Evolutionary conservation across 768 basidiomycete species (phyloP).

Genomic region (Mrakia frigida): DNA sequence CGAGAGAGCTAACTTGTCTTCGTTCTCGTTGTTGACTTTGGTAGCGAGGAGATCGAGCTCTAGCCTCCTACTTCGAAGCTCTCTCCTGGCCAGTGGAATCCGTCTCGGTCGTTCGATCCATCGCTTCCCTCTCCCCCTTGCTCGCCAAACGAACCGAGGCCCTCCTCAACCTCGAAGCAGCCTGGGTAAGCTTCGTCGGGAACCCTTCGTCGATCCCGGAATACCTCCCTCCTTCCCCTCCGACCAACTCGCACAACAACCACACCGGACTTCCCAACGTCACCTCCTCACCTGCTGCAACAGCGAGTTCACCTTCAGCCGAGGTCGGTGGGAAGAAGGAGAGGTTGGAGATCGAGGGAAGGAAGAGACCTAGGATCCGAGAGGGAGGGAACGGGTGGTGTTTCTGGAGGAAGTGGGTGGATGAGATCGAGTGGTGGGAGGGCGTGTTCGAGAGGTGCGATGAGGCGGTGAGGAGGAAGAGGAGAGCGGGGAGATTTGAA

Average conservation of each 20-base stretch:
- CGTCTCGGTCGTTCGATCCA: slow-evolving; percentile 79
- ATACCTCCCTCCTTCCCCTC: slow-evolving; percentile 45
- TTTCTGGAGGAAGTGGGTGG: slow-evolving; percentile 55
- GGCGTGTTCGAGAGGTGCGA: slow-evolving; percentile 72
- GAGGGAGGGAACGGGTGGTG: slow-evolving; percentile 22
- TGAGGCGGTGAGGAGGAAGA: slow-evolving; percentile 68
- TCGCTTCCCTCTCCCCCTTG: slow-evolving; percentile 63
- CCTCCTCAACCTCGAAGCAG: slow-evolving; percentile 68
- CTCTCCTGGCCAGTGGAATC: slow-evolving; percentile 66
- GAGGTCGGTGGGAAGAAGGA: not conserved
- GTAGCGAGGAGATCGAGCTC: slow-evolving; percentile 30
- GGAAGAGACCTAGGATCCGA: slow-evolving; percentile 22
- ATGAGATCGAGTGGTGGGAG: slow-evolving; percentile 85
- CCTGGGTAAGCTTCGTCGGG: slow-evolving; percentile 87
- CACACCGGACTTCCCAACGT: too few species aligned
- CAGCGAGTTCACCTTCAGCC: not conserved
- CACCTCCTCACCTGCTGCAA: not conserved
- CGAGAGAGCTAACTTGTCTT: not conserved
- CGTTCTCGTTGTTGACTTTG: slow-evolving; percentile 54
- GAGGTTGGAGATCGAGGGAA: slow-evolving; percentile 22
- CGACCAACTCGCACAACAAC: not conserved
- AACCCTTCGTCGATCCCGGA: slow-evolving; percentile 83
- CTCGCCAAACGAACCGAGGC: slow-evolving; percentile 77
- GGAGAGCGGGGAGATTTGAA: slow-evolving; percentile 66
- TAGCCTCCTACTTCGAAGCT: slow-evolving; percentile 31